Conservation (phyloP, 2,329 filamentous ascomycete genomes). For the Ascochyta koolunga region DNA sequence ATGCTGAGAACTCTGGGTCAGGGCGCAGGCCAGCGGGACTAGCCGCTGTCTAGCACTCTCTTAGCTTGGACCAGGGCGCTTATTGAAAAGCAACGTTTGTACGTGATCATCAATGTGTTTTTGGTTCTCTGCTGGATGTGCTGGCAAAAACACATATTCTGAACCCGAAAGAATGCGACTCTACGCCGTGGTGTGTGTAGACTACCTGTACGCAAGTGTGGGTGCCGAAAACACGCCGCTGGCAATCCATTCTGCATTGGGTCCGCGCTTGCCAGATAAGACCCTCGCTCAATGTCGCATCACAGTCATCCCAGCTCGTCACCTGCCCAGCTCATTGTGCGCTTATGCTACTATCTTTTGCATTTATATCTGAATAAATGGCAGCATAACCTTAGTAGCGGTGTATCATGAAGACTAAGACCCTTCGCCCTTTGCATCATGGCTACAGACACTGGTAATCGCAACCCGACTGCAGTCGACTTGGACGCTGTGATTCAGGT, state of each 20-base stretch:
- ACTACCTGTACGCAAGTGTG: constrained; percentile 6
- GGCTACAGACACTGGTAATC: constrained; percentile 6
- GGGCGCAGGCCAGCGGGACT: not conserved
- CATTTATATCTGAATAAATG: constrained; percentile 1
- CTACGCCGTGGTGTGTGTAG: not conserved
- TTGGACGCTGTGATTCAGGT: constrained; percentile 35
- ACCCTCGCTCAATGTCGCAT: constrained; percentile 12
- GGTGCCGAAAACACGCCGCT: not conserved
- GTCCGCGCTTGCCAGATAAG: constrained; percentile 26
- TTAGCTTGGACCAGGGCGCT: constrained; percentile 10
- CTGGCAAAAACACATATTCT: not conserved
- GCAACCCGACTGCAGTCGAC: constrained; percentile 16
- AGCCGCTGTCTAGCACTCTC: constrained; percentile 1
- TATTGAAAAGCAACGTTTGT: constrained; percentile 1
- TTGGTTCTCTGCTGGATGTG: not conserved
- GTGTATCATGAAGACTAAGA: not conserved
- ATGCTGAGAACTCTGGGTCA: constrained; percentile 17
- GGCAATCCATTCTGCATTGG: constrained; percentile 21
- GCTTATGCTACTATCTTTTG: not conserved
- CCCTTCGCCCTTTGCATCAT: not conserved
- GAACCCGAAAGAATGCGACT: constrained; percentile 2
- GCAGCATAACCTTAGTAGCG: not conserved
- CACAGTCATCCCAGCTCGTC: constrained; percentile 12
- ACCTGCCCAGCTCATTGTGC: constrained; percentile 11
- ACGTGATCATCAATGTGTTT: not conserved